Evolutionary conservation across 257 asterid species (phyloP).

Genomic region (Asclepias syriaca): DNA sequence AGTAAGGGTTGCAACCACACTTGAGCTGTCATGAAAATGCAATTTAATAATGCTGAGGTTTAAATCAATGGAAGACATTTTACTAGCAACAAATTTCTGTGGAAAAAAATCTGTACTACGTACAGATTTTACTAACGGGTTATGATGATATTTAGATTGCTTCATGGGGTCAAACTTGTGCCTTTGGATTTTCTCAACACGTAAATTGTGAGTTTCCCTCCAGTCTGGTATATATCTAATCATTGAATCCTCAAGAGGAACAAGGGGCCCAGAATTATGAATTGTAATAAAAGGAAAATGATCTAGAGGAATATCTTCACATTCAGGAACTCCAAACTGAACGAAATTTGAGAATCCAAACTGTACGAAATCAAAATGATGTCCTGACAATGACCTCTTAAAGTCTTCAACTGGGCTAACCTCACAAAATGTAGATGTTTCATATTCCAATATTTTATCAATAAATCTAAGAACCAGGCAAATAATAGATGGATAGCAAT

Average conservation of each 20-base stretch:
- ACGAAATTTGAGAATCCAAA: conserved; percentile 28
- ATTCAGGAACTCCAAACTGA: conserved; percentile 35
- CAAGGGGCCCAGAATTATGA: conserved; percentile 27
- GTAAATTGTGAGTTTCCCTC: conserved; percentile 31
- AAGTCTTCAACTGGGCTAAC: conserved; percentile 27
- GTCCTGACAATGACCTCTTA: conserved; percentile 22
- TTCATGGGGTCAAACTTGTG: conserved; percentile 24
- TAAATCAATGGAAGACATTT: conserved; percentile 36
- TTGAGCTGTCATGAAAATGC: conserved; percentile 83
- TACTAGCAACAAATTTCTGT: conserved; percentile 20
- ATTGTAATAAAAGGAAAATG: conserved; percentile 34
- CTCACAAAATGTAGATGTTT: conserved; percentile 29
- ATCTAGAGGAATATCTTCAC: conserved; percentile 38
- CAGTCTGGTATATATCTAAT: conserved; percentile 37
- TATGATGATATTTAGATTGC: conserved; percentile 20
- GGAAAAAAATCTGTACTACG: conserved; percentile 22
- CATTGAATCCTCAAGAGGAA: conserved; percentile 32
- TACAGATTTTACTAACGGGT: conserved; percentile 21
- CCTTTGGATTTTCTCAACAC: conserved; percentile 27
- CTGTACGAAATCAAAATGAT: conserved; percentile 25
- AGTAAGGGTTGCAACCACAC: conserved; percentile 57
- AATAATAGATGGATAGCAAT: conserved; percentile 68
- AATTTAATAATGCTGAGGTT: conserved; percentile 41
- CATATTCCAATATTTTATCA: conserved; percentile 36
- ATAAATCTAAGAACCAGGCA: conserved; percentile 51